These are phyloP conservation scores for Farysia itapuensis DNA, from an alignment of 1,284 basidiomycete genomes.

Conservation along the genomic window DNA sequence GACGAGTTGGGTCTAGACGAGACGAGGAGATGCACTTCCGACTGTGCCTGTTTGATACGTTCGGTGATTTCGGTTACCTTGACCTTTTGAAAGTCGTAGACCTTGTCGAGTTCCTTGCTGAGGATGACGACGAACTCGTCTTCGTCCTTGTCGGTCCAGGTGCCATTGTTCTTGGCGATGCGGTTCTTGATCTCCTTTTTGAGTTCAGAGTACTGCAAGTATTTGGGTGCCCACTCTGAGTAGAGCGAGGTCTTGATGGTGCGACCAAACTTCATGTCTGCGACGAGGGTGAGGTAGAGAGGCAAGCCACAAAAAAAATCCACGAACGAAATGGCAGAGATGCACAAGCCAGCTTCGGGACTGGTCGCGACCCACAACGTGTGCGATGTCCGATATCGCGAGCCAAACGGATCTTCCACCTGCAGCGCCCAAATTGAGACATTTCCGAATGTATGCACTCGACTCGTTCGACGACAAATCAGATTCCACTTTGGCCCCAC, in stretches of 20 bases:
- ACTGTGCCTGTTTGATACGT: slow-evolving; percentile 58
- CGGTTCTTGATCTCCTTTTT: slow-evolving; percentile 60
- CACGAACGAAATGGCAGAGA: neutral
- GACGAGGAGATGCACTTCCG: slow-evolving; percentile 56
- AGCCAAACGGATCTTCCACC: no score
- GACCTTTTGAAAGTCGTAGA: slow-evolving; percentile 88
- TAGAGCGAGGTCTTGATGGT: slow-evolving; percentile 60
- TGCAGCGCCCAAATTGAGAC: no score
- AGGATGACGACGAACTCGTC: slow-evolving; percentile 63
- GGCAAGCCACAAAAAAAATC: neutral
- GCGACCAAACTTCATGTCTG: slow-evolving; percentile 58
- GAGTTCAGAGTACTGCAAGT: slow-evolving; percentile 58
- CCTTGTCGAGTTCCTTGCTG: slow-evolving; percentile 87
- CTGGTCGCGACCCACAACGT: no score
- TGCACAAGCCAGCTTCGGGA: no score
- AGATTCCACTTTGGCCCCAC: no score
- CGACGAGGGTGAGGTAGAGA: neutral
- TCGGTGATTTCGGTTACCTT: slow-evolving; percentile 65
- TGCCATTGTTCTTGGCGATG: slow-evolving; percentile 52
- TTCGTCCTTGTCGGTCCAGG: slow-evolving; percentile 59
- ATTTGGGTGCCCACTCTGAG: slow-evolving; percentile 58
- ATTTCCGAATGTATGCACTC: no score
- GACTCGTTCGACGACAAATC: no score
- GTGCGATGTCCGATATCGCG: no score
- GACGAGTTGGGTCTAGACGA: slow-evolving; percentile 45